phyloP scores from a whole-genome alignment of 1,284 basidiomycete species.

The Neonothopanus nambi region DNA sequence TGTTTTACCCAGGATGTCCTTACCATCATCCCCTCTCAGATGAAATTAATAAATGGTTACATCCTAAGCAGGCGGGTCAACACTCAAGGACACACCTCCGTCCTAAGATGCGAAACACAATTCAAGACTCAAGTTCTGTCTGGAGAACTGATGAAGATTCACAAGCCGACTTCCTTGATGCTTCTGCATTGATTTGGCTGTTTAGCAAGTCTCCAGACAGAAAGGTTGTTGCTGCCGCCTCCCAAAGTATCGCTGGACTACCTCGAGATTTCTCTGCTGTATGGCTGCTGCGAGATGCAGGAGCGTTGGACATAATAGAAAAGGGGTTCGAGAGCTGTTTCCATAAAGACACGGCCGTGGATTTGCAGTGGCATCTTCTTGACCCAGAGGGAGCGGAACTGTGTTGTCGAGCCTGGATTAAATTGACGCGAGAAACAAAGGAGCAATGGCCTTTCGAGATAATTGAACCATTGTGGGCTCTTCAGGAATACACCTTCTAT shows the following conservation, averaged over 20 bases:
- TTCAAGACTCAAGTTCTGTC: too few species aligned
- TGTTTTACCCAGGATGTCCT: slow-evolving; percentile 42
- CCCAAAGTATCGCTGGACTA: slow-evolving; percentile 38
- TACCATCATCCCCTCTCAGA: slow-evolving; percentile 42
- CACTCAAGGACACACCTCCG: too few species aligned
- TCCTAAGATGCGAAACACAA: too few species aligned
- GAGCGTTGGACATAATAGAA: slow-evolving; percentile 32
- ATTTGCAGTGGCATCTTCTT: slow-evolving; percentile 35
- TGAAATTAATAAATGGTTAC: slow-evolving; percentile 25
- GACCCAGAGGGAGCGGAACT: slow-evolving; percentile 33
- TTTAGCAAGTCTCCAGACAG: slow-evolving; percentile 34
- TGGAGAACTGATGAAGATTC: slow-evolving; percentile 3
- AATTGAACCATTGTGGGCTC: slow-evolving; percentile 33
- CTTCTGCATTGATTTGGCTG: slow-evolving; percentile 37
- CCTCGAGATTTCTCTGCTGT: slow-evolving; percentile 37
- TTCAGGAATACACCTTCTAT: slow-evolving; percentile 28
- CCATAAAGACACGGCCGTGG: slow-evolving; percentile 35
- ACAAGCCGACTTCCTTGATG: slow-evolving; percentile 33
- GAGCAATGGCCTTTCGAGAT: slow-evolving; percentile 36
- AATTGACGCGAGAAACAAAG: slow-evolving; percentile 33
- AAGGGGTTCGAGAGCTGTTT: slow-evolving; percentile 37
- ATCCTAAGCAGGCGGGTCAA: neutral
- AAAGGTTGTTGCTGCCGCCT: slow-evolving; percentile 27
- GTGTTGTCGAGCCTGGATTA: slow-evolving; percentile 41
- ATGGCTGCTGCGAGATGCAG: slow-evolving; percentile 35